Base-by-base conservation (phyloP, 495 filamentous ascomycete genomes). In the Neurospora discreta region DNA sequence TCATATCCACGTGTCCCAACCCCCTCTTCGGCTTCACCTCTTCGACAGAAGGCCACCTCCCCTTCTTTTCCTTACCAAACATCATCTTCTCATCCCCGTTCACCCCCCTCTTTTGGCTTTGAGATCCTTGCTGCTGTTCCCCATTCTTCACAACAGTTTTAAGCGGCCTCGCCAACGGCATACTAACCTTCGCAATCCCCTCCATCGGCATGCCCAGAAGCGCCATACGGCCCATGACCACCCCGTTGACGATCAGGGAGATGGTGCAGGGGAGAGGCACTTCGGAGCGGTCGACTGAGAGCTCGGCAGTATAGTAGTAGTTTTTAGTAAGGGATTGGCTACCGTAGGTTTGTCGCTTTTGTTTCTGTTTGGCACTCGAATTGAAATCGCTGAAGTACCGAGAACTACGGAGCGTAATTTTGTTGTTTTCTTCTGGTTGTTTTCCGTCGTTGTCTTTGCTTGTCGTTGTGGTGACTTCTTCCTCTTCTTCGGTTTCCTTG, bases 191-290 rank as follows among this genome's bases (percentile, higher is more conserved):
- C 1, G 72, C 75, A 4, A 70, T 52, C 0, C 77, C 78, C 15
- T 68, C 43, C 23, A 44, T 39, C 1, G 75, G 78, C 74, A 76
- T 74, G 5, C 44, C 69, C 26, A 78, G 58, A 10, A 80, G 23
- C 3, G 74, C 36, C 77, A 76, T 69, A 39, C 72, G 70, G 15
- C 73, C 75, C 33, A 80, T 69, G 26, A 65, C 44, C 3, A 68
- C 13, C 4, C 74, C 78, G 30, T 71, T 73, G n/a, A 80, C 44
- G 11, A 79, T 70, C 6, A 83, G 74, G 39, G 77, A 69, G 39
- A 84, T 70, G 6, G 71, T 75, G 41, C 77, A 78, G 4, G 79
- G 82, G 0, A 81, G 74, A 6, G 71, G 73, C 8, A 83, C 68
- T 38, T 79, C 76, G 3, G 74, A 72, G 20, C 80, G 73, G n/a